Evolutionary conservation across 306 rosid genomes (phyloP).

Genomic region (Dryas octopetala): DNA sequence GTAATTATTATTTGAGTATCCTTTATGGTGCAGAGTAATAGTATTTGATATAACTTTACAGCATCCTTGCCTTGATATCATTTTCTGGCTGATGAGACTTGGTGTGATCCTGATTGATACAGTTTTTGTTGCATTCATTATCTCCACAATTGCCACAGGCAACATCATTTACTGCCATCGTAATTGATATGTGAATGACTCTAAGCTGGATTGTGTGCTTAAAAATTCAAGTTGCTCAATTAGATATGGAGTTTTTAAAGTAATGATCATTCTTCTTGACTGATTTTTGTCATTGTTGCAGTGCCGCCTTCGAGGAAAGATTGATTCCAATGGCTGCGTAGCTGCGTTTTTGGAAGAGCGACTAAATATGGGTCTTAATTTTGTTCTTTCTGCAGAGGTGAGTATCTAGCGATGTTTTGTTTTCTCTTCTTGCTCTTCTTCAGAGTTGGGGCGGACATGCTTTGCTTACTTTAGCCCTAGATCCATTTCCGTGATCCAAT

Average conservation of each 20-base stretch:
- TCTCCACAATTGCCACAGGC: neutral
- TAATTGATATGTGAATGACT: neutral
- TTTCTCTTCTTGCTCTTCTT: neutral
- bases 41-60: too few relatives aligned
- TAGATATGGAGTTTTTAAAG: neutral
- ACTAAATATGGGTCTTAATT: constrained; percentile 68
- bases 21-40: too few relatives aligned
- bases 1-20: neutral
- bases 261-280: neutral
- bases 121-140: neutral
- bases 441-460: neutral
- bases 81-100: neutral
- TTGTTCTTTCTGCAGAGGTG: constrained; percentile 75
- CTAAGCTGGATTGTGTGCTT: neutral
- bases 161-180: neutral
- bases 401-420: neutral
- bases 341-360: constrained; percentile 93
- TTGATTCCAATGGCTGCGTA: constrained; percentile 73
- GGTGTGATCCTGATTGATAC: neutral
- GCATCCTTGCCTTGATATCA: too few relatives aligned
- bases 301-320: constrained; percentile 91
- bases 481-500: neutral
- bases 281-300: constrained; percentile 16
- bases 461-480: neutral
- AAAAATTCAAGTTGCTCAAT: neutral